Conservation (phyloP, 23 red algal genomes). For the Gracilaria gracilis region DNA sequence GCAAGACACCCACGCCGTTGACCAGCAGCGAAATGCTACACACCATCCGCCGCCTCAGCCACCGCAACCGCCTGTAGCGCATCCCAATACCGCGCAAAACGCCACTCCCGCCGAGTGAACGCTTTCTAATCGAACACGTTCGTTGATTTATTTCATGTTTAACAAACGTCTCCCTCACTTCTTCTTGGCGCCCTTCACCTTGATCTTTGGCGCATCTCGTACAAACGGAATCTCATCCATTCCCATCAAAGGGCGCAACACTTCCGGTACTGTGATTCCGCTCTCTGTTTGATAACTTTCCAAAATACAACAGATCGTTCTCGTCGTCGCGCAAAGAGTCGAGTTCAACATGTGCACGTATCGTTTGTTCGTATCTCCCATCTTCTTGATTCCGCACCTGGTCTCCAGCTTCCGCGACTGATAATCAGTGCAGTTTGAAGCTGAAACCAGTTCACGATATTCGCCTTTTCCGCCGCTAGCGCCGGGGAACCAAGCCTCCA, state of each 20-base stretch:
- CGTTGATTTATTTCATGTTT: background rate
- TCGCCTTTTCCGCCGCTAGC: constrained; percentile 65
- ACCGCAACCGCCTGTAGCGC: background rate
- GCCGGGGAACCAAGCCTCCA: constrained; percentile 98
- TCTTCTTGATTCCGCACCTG: constrained; percentile 87
- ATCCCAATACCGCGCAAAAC: background rate
- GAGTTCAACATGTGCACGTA: constrained; percentile 99
- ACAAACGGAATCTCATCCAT: constrained; percentile 73
- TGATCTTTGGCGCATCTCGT: constrained; percentile 60
- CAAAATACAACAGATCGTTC: constrained; percentile 96
- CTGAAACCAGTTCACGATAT: constrained; percentile 94
- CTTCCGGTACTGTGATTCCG: constrained; percentile 90
- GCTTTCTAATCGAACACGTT: background rate
- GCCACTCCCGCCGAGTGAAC: background rate
- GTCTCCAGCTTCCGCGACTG: constrained; percentile 91
- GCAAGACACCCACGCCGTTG: background rate
- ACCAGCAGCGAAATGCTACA: background rate
- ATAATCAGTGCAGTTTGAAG: constrained; percentile 98
- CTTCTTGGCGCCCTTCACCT: constrained; percentile 57
- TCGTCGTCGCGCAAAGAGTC: constrained; percentile 95
- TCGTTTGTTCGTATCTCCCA: constrained; percentile 91
- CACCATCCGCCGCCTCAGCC: background rate
- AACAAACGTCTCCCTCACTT: constrained; percentile 18
- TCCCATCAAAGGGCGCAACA: constrained; percentile 78
- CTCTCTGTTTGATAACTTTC: constrained; percentile 93